phyloP scores from a whole-genome alignment of 805 yeast species.

The Teunomyces gatunensis region DNA sequence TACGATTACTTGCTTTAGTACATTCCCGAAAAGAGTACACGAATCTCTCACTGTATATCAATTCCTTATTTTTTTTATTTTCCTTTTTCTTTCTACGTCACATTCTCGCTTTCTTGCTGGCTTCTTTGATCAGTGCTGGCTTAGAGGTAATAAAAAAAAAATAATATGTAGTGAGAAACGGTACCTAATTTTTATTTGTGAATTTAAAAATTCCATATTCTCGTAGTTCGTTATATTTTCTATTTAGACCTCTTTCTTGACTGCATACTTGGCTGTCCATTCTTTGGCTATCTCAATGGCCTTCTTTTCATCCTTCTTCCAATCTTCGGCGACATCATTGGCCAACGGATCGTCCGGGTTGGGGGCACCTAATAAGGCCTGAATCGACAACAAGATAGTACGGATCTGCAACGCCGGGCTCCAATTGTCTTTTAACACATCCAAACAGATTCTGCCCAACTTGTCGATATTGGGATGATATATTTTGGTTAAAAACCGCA shows the following conservation, averaged over 20 bases:
- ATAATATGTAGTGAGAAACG: not conserved
- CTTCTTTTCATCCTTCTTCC: constrained; percentile 80
- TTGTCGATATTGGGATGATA: constrained; percentile 97
- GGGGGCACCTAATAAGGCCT: constrained; percentile 92
- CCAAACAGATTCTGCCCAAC: constrained; percentile 92
- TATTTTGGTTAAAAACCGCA: constrained; percentile 87
- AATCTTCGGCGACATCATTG: constrained; percentile 94
- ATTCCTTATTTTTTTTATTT: not conserved
- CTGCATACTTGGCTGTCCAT: constrained; percentile 68
- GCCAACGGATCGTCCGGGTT: constrained; percentile 98
- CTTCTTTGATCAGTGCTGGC: not conserved
- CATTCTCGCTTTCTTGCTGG: not conserved
- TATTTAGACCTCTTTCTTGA: constrained; percentile 2
- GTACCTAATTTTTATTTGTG: too few relatives aligned
- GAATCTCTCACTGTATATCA: too few relatives aligned
- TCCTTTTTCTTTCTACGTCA: not conserved
- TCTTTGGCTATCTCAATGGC: constrained; percentile 80
- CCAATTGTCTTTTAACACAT: constrained; percentile 94
- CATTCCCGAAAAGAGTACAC: too few relatives aligned
- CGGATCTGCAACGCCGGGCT: constrained; percentile 96
- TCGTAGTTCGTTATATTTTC: not conserved
- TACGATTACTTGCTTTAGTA: too few relatives aligned
- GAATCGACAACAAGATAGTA: constrained; percentile 86
- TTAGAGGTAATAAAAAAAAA: not conserved
- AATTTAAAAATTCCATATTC: not conserved